phyloP scores from a whole-genome alignment of 1,284 basidiomycete species.

The Mycosarcoma mackinlayi region DNA sequence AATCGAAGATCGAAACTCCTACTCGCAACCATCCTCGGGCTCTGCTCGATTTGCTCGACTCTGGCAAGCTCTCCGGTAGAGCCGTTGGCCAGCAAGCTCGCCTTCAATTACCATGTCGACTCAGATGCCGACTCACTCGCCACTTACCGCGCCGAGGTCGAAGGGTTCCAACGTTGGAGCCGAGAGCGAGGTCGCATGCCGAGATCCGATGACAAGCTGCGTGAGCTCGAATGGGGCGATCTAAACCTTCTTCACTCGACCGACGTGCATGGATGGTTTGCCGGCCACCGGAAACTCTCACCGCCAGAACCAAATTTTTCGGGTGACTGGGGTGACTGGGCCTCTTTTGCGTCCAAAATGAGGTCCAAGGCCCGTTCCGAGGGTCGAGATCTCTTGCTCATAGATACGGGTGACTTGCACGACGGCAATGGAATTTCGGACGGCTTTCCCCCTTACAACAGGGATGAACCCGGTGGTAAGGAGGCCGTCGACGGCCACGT shows the following conservation, averaged over 20 bases:
- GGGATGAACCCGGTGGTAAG: slow-evolving; percentile 43
- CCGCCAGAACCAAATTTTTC: slow-evolving; percentile 66
- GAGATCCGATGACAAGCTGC: slow-evolving; percentile 52
- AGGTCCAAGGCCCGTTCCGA: slow-evolving; percentile 48
- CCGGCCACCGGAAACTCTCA: slow-evolving; percentile 63
- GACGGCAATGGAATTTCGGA: slow-evolving; percentile 67
- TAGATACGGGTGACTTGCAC: slow-evolving; percentile 65
- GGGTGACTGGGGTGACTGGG: slow-evolving; percentile 67
- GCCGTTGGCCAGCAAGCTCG: slow-evolving; percentile 31
- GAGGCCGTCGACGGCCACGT: slow-evolving; percentile 60
- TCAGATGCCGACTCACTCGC: slow-evolving; percentile 34
- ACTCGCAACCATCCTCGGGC: slow-evolving; percentile 6
- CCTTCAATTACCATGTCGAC: slow-evolving; percentile 40
- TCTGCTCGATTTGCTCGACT: slow-evolving; percentile 8
- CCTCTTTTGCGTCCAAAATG: slow-evolving; percentile 66
- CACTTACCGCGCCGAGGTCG: slow-evolving; percentile 37
- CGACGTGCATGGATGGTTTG: slow-evolving; percentile 75
- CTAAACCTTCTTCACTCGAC: slow-evolving; percentile 84
- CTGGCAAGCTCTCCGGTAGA: slow-evolving; percentile 32
- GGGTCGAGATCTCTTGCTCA: slow-evolving; percentile 64
- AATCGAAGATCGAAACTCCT: not conserved
- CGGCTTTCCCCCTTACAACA: slow-evolving; percentile 51
- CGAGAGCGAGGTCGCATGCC: slow-evolving; percentile 54
- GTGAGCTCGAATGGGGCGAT: slow-evolving; percentile 79
- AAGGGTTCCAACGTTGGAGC: slow-evolving; percentile 46